Percentiles rank a stretch among this genome's conserved stretches.
phyloP scores from a whole-genome alignment of 192 early-diverging fungal genomes.

The Podila minutissima region DNA sequence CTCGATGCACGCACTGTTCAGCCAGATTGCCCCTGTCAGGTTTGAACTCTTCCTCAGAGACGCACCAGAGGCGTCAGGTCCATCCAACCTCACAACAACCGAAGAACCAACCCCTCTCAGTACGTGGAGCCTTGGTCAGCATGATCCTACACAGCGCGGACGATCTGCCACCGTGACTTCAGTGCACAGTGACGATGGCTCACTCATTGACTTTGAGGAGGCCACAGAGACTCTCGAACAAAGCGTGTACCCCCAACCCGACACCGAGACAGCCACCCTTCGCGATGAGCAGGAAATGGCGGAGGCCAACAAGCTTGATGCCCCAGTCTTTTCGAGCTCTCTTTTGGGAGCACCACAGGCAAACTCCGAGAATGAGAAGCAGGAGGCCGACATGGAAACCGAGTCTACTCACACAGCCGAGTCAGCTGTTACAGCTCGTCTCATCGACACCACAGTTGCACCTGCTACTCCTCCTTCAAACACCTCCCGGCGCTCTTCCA shows the following conservation, averaged over 20 bases:
- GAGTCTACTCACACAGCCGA: neutral
- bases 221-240: slow-evolving; percentile 11
- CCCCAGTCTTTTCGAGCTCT: slow-evolving; percentile 22
- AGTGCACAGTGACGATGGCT: slow-evolving; percentile 27
- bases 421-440: neutral
- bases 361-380: neutral
- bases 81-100: neutral
- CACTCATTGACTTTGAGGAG: slow-evolving; percentile 41
- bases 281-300: slow-evolving; percentile 35
- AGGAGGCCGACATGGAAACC: neutral
- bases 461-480: neutral
- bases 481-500: neutral
- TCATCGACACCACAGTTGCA: neutral
- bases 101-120: slow-evolving; percentile 1
- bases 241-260: slow-evolving; percentile 10
- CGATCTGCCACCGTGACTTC: slow-evolving; percentile 20
- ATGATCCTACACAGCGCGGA: neutral
- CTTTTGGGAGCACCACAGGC: neutral
- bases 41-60: slow-evolving; percentile 36
- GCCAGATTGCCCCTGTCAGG: slow-evolving; percentile 32
- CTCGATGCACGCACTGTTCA: slow-evolving; percentile 35
- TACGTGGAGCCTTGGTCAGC: neutral
- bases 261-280: slow-evolving; percentile 8
- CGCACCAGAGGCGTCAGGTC: neutral
- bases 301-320: slow-evolving; percentile 14